These are phyloP conservation scores for Aspergillus hortae DNA, from an alignment of 2,329 filamentous ascomycete genomes.

Conservation along the genomic window DNA sequence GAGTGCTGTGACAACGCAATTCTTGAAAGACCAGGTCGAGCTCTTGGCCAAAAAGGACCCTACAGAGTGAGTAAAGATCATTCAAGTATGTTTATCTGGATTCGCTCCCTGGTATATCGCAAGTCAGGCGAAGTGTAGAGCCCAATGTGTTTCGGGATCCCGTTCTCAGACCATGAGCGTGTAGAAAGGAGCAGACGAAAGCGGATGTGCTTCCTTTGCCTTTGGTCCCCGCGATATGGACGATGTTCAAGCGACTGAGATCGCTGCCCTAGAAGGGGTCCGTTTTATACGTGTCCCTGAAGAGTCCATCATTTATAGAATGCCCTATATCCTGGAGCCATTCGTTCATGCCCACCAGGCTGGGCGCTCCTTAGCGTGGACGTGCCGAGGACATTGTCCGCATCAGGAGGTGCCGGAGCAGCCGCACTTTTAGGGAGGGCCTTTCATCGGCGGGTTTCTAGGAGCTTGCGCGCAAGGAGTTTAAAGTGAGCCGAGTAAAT, in stretches of 20 bases:
- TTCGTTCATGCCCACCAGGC: constrained; percentile 28
- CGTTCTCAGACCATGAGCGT: constrained; percentile 27
- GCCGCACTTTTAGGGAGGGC: constrained; percentile 11
- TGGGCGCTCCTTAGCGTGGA: constrained; percentile 23
- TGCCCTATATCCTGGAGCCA: constrained; percentile 31
- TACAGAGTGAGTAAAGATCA: too few species aligned
- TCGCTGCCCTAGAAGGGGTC: constrained; percentile 34
- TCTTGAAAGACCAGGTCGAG: too few species aligned
- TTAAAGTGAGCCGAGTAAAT: too few species aligned
- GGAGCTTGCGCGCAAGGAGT: too few species aligned
- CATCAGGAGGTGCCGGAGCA: not conserved
- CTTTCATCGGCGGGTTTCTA: constrained; percentile 16
- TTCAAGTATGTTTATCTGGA: constrained; percentile 21
- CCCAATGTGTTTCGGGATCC: constrained; percentile 23
- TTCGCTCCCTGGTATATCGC: constrained; percentile 32
- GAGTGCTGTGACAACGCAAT: too few species aligned
- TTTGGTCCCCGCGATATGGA: constrained; percentile 73
- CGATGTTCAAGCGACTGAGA: constrained; percentile 59
- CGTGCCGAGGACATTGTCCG: constrained; percentile 3
- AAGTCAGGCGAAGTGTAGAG: constrained; percentile 29
- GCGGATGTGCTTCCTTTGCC: constrained; percentile 72
- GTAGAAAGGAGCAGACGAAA: constrained; percentile 53
- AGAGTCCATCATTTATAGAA: constrained; percentile 18
- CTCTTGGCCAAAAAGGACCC: too few species aligned
- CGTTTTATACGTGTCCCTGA: not conserved